Percentiles rank a stretch among this genome's conserved stretches.
These are phyloP conservation scores for Annulohypoxylon moriforme DNA, from an alignment of 495 filamentous ascomycete species.

Conservation along the genomic window DNA sequence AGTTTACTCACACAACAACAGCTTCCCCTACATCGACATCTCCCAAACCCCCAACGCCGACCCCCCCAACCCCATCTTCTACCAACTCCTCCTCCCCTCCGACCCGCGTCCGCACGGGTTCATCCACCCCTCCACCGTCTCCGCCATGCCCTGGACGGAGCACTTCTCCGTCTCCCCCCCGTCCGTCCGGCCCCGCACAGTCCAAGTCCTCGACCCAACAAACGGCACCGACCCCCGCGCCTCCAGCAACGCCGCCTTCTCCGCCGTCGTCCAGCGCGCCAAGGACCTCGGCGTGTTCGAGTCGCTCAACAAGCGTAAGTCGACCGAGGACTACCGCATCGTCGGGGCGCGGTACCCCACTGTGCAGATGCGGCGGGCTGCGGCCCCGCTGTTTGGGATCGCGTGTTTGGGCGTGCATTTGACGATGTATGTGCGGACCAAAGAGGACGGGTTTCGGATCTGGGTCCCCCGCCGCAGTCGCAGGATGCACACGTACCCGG, in stretches of 20 bases:
- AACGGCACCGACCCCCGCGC: constrained; percentile 4
- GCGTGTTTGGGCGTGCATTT: constrained; percentile 84
- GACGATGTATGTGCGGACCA: constrained; percentile 68
- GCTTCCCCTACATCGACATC: constrained; percentile 33
- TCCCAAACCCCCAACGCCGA: constrained; percentile 1
- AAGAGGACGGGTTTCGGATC: constrained; percentile 68
- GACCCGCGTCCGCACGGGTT: constrained; percentile 46
- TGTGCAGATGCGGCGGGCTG: constrained; percentile 71
- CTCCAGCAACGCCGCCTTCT: constrained; percentile 44
- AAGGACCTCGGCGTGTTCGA: constrained; percentile 44
- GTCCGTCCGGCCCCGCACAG: constrained; percentile 35
- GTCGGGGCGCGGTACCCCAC: constrained; percentile 46
- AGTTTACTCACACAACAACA: constrained; percentile 5
- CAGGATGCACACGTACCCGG: constrained; percentile 76
- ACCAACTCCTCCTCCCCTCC: constrained; percentile 24
- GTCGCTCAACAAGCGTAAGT: constrained; percentile 40
- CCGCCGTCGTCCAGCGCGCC: constrained; percentile 39
- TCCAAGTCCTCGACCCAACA: constrained; percentile 43
- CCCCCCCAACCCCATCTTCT: constrained; percentile 9
- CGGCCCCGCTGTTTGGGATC: constrained; percentile 76
- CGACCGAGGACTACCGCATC: constrained; percentile 56
- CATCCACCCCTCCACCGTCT: constrained; percentile 47
- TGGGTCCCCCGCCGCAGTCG: constrained; percentile 78
- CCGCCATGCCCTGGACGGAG: constrained; percentile 54
- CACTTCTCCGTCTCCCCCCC: constrained; percentile 46